Base-by-base conservation (phyloP, 768 basidiomycete genomes). In the Amanita brunnescens region DNA sequence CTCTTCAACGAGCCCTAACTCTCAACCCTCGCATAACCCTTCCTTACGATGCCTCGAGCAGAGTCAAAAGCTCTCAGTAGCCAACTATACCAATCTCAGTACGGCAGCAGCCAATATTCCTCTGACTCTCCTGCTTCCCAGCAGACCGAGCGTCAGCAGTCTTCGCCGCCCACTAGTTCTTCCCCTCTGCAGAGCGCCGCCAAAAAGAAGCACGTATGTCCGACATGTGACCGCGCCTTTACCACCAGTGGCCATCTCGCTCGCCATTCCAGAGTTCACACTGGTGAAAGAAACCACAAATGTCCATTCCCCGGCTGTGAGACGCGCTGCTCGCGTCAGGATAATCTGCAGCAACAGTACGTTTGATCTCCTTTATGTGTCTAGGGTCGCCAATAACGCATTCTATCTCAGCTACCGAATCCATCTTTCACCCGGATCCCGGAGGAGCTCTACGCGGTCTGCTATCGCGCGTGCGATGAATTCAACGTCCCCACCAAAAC, bases 261-360 rank as follows among this genome's bases (percentile, higher is more conserved):
- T 0, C 79, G 91, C 42, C 91, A 94, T 62, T 76, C 85, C n/a
- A 74, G 90, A 50, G 85, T 92, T 10, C 91, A 94, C 69, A 94
- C 91, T 13, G 91, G 91, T 35, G 91, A 93, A 61, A 77, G 89
- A 55, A 92, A 93, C 67, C 89, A 93, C 71, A 87, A 83, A 54
- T 95, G 91, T 61, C 91, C 92, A 30, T 94, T 91, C 70, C 91
- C 92, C n/a, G 91, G 91, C 20, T 95, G 91, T 64, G 88, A 92
- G 59, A 93, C 91, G 1, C 77, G 87, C 14, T 94, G 92, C 58
- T 91, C 88, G 9, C 73, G 91, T 30, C 90, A 92, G 65, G 92
- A 95, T 59, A 95, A 95, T 57, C 75, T 95, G 3, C 77, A 79
- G 45, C 78, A 79, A 56, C 78, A 79, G 78, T 78, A 48, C 59